Evolutionary conservation across 1,139 yeast genomes (phyloP), one percentile per base, ranked within the genome.

Genomic region (Oligophagozyma castellii): DNA sequence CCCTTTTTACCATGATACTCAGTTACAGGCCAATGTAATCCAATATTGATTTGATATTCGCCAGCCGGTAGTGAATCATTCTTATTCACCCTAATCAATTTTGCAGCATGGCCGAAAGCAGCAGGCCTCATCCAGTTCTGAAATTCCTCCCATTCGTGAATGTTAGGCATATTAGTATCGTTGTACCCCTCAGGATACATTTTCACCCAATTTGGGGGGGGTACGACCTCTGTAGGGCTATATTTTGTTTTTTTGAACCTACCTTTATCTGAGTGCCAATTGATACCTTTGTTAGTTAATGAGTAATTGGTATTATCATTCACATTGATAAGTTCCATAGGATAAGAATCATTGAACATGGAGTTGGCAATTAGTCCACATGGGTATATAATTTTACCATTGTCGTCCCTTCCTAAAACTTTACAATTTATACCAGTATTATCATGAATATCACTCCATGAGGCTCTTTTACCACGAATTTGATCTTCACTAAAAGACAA

Each of bases 401-500:
- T 61, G 12, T 56, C 59, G 22, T 66, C 63, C 30, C 59, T 58
- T 31, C 61, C 63, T 46, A 78, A 53, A 1, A 84, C 83, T 27
- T 62, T 59, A 53, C 92, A 78, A 35, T 73, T 67, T 48, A 79
- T 89, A 29, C 92, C 93, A 3, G 77, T 49, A 27, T 56, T 61
- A 42, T 75, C 67, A 46, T 77, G 75, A 36, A 89, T 71, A 19
- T 53, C 61, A 10, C 38, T 31, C 20, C 44, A 41, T 1, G 49
- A 34, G 2, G 55, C 53, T 10, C 35, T 38, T 28, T 55, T 36
- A 20, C 98, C 98, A 37, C 73, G 72, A 29, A 89, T 58, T 58
- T 89, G 98, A 43, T 78, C 83, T 54, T 89, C 96, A 55, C 84
- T 76, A 52, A 73, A 84, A 4, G 94, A 80, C 51, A 80, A 76